Base-by-base conservation (phyloP, 1,139 yeast species). In the Entelexis paramagnoliae region DNA sequence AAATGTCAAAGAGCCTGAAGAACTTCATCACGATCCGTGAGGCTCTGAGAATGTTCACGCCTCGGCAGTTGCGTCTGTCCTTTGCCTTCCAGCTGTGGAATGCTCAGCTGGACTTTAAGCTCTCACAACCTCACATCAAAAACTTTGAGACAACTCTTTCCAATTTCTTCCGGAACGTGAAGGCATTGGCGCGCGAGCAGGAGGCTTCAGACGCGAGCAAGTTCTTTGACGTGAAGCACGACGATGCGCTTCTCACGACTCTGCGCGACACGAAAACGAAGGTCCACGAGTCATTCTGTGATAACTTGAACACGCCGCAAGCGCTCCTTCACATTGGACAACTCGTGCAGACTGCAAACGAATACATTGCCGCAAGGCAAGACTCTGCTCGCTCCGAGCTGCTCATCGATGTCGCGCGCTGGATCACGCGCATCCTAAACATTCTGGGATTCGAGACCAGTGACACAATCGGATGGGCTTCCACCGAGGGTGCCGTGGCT, bases 41-140 rank as follows among this genome's bases (percentile, higher is more conserved):
- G 65, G 97, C 97, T 1, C 74, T 93, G 58, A 70, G 74, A 46
- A 77, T 69, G 56, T 86, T 78, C 65, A 68, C 84, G 2, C 68
- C 93, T 2, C 79, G 96, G 61, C 96, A 91, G 67, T 74, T 91
- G 62, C 78, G 99, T 60, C 74, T 91, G 60, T 89, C 89, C 13
- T 91, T 91, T 72, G 94, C 95, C 2, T 74, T 86, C 62, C 87
- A 84, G 58, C 85, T 83, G 59, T 91, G 98, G 98, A 91, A 88
- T 63, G 81, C 78, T 62, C 94, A 89, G 58, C 73, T 91, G 51
- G 99, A 91, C 68, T 91, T 91, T 70, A 91, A 89, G 69, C 91
- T 83, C 62, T 74, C 83, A 45, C 72, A 91, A 57, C 71, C 74
- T 53, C 96, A 89, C 66, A 95, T 86, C 28, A 81, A 76, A 66